These are phyloP conservation scores for Glycyrrhiza uralensis DNA, from an alignment of 306 rosid genomes.

Conservation along the genomic window DNA sequence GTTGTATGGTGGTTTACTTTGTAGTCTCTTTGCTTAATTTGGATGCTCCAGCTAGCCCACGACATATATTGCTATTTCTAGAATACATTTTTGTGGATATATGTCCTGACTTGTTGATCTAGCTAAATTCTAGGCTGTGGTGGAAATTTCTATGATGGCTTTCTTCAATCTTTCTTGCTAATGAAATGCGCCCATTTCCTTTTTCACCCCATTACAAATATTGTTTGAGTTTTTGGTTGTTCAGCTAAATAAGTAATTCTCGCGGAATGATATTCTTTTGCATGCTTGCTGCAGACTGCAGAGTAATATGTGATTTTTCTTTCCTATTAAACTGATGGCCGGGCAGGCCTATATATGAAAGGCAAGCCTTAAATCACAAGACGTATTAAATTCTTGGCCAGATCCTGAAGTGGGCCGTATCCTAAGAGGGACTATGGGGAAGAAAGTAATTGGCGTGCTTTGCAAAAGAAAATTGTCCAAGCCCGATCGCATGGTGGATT, in stretches of 20 bases:
- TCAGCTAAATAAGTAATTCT: neutral
- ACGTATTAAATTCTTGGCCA: conserved; percentile 93
- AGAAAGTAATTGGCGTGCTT: conserved; percentile 81
- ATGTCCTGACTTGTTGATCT: neutral
- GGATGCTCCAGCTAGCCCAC: neutral
- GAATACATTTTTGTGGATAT: neutral
- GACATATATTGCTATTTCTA: neutral
- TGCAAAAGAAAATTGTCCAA: conserved; percentile 73
- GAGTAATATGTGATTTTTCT: conserved; percentile 39
- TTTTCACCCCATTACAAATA: neutral
- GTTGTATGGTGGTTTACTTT: conserved; percentile 12
- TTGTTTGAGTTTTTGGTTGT: neutral
- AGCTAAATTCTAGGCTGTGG: neutral
- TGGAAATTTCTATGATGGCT: conserved; percentile 9
- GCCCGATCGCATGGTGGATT: conserved; percentile 75
- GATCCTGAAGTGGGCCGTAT: conserved; percentile 78
- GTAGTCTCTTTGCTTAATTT: neutral
- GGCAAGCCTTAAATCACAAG: conserved; percentile 96
- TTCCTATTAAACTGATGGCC: conserved; percentile 69
- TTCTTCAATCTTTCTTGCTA: conserved; percentile 5
- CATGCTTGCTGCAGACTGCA: conserved; percentile 29
- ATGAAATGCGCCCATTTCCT: neutral
- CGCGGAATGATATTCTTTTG: conserved; percentile 15
- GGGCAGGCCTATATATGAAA: conserved; percentile 92
- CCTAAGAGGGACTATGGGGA: conserved; percentile 81